A percentile compares a stretch with the other conserved stretches of the same genome.
These are phyloP conservation scores for Carex arenaria DNA, from an alignment of 202 grass and related monocot genomes.

Conservation along the genomic window DNA sequence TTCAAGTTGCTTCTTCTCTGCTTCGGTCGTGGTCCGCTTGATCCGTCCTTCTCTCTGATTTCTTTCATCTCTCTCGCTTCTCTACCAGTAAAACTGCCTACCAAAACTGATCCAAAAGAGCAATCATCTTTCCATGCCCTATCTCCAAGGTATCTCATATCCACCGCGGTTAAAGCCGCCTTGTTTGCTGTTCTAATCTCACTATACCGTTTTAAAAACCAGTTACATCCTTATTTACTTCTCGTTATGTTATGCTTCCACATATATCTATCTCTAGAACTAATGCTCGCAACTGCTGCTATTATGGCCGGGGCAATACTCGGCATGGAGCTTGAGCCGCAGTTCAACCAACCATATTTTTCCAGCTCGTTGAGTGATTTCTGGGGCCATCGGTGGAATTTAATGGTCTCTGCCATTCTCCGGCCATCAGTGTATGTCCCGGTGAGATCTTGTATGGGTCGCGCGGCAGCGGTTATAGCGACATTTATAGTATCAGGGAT, in stretches of 20 bases:
- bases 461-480: slow-evolving; percentile 16
- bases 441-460: slow-evolving; percentile 11
- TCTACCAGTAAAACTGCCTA: slow-evolving; percentile 59
- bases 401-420: slow-evolving; percentile 66
- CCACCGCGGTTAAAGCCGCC: slow-evolving; percentile 22
- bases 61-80: slow-evolving; percentile 52
- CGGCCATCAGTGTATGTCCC: slow-evolving; percentile 52
- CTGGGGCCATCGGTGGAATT: slow-evolving; percentile 69
- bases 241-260: slow-evolving; percentile 31
- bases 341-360: slow-evolving; percentile 50
- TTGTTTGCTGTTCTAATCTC: slow-evolving; percentile 32
- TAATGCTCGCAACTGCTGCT: slow-evolving; percentile 31
- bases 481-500: slow-evolving; percentile 53
- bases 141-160: neutral
- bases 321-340: slow-evolving; percentile 64
- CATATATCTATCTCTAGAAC: slow-evolving; percentile 57
- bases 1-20: slow-evolving; percentile 75
- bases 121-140: slow-evolving; percentile 14
- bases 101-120: neutral
- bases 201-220: slow-evolving; percentile 39
- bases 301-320: slow-evolving; percentile 30
- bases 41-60: slow-evolving; percentile 27
- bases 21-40: slow-evolving; percentile 41
- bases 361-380: slow-evolving; percentile 49
- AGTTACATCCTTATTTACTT: slow-evolving; percentile 32